Evolutionary conservation across 129 eudicot species (phyloP), one percentile per base, ranked within the genome.

Genomic region (Pulicaria dysenterica): DNA sequence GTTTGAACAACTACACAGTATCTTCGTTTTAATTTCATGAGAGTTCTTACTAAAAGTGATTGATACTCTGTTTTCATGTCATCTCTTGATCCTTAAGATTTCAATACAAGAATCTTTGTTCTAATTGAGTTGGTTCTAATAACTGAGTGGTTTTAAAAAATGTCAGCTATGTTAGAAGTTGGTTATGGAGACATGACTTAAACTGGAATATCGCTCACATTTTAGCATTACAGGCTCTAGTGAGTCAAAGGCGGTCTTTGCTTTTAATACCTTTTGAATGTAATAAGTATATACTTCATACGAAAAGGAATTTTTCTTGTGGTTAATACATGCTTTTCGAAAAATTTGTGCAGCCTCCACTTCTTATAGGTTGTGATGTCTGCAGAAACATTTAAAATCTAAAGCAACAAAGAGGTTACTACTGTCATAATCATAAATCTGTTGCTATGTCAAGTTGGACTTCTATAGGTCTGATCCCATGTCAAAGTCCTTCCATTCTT

Each of bases 171-270:
- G 99, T 76, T 95, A 81, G 97, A 95, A 85, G 99, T 90, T 76
- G 97, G 99, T 61, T 90, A 95, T 70, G 99, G 96, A 39, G 97
- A 97, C 60, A 95, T 95, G 99, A 86, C 77, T 81, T 84, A 88
- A 80, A 24, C 78, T 78, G 56, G 99, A 95, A 72, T 95, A 95
- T 73, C 81, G 84, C 62, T 87, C 96, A 63, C 99, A 95, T 86
- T 95, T 90, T 81, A 95, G 97, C 90, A 88, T 24, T 95, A 79
- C 91, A 96, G 97, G 96, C 97, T 84, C 69, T 90, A 66, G 80
- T 86, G 31, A 24, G 31, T 24, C 31, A 96, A 95, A 95, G 99
- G 96, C 85, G 36, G 68, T 36, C 50, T 73, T 69, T 9, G 34
- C 37, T 62, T n/a, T 65, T 8, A 4, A 40, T 61, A 19, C 16